Evolutionary conservation across 202 grass and related monocot species (phyloP), one percentile per base, ranked within the genome.

Genomic region (Setaria italica): DNA sequence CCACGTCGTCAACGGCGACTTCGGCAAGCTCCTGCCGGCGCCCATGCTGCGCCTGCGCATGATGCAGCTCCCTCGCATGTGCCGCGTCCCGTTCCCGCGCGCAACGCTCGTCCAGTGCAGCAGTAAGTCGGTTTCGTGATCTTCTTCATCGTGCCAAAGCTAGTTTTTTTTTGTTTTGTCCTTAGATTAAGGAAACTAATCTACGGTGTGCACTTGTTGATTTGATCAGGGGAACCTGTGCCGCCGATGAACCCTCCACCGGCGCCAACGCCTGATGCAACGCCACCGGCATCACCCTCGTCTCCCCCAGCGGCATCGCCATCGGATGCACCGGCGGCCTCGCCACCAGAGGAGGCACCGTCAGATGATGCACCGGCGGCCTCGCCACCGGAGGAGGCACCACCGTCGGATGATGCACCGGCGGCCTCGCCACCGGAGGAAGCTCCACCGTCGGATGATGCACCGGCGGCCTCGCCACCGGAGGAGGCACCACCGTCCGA

Each of bases 21-120:
- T 84, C 47, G 29, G 11, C 59, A 67, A 54, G 58, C 33, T 84
- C 33, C 63, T 64, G 32, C 34, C 71, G 4, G 71, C 82, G 34
- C 71, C 71, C 8, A 32, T 84, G 71, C 48, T 54, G 3, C 14
- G 71, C 33, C 34, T 7, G n/a, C 59, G 60, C 59, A 32, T 70
- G 53, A 20, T 59, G 65, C 3, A 6, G 20, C 65, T 81, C 9
- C 65, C 65, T 0, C 35, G 35, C 7, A 7, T 55, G 1, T 81
- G 79, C 14, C 20, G 13, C 50, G 65, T 32, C 50, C 25, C n/a
- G 0, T 9, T 57, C 0, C 65, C 79, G 7, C 8, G 0, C 4
- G 72, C 12, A 1, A 55, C 9, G 3, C 49, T 75, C 0, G 4
- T 3, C 32, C 30, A 56, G 72, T 75, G 72, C 32, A 35, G 35